Evolutionary conservation across 371 early-diverging fungal species (phyloP).

Genomic region (Rhizopus stolonifer): DNA sequence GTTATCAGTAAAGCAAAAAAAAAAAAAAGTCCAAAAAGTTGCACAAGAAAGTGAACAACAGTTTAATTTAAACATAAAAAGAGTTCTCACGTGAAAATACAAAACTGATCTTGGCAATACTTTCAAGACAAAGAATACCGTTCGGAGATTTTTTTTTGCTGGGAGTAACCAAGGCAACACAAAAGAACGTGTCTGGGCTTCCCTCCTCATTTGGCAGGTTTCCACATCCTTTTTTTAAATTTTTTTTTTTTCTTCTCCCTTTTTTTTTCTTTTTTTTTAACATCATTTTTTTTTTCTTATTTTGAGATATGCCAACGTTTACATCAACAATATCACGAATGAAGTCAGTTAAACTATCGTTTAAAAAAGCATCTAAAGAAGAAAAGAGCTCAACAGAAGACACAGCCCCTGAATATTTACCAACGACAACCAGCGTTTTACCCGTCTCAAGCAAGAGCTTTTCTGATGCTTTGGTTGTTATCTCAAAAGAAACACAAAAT

Average conservation of each 20-base stretch:
- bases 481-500: slow-evolving; percentile 37
- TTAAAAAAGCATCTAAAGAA: slow-evolving; percentile 9
- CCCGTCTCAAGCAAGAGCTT: slow-evolving; percentile 24
- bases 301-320: slow-evolving; percentile 27
- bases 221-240: slow-evolving; percentile 14
- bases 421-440: slow-evolving; percentile 11
- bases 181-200: slow-evolving; percentile 30
- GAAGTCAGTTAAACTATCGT: slow-evolving; percentile 35
- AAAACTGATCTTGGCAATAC: neutral
- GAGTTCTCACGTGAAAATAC: neutral
- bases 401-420: neutral
- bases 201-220: slow-evolving; percentile 37
- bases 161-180: no score
- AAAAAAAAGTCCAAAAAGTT: neutral
- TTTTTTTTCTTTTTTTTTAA: slow-evolving; percentile 1
- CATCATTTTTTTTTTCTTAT: slow-evolving; percentile 10
- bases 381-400: slow-evolving; percentile 8
- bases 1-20: neutral
- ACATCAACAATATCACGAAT: slow-evolving; percentile 37
- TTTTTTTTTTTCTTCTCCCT: slow-evolving; percentile 1
- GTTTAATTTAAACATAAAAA: neutral
- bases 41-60: no score
- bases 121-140: no score
- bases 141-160: no score
- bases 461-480: slow-evolving; percentile 38